phyloP scores from a whole-genome alignment of 352 stramenopile species.

The Pythium dissimile region DNA sequence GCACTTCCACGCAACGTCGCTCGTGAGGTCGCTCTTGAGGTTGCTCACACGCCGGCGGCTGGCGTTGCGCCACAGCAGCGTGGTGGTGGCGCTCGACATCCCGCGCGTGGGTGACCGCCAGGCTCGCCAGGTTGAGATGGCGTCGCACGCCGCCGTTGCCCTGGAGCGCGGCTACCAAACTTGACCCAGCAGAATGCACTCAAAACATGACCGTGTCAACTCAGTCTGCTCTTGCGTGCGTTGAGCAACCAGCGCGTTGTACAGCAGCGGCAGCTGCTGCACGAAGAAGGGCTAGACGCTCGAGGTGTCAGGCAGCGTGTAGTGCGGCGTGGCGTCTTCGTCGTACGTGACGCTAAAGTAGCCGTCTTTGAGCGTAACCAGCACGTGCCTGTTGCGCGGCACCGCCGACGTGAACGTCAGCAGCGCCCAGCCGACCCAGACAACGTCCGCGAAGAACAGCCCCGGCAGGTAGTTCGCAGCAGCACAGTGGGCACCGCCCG shows the following conservation, averaged over 20 bases:
- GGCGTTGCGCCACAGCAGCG: background rate
- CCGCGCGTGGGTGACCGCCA: background rate
- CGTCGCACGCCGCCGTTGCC: background rate
- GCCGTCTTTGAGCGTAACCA: background rate
- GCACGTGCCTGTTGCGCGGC: background rate
- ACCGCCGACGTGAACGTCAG: constrained; percentile 2
- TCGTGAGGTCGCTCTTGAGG: constrained; percentile 1
- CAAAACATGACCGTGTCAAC: no score
- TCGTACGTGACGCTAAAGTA: background rate
- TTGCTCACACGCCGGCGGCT: background rate
- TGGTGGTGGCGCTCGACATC: background rate
- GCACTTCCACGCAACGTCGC: background rate
- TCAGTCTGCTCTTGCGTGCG: no score
- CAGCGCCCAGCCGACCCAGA: background rate
- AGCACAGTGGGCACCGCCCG: no score
- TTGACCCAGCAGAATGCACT: constrained; percentile 14
- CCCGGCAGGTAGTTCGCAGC: no score
- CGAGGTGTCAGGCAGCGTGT: background rate
- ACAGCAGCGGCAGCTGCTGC: constrained; percentile 8
- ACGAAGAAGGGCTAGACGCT: background rate
- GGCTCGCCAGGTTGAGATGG: background rate
- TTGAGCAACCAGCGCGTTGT: constrained; percentile 8
- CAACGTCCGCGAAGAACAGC: constrained; percentile 1
- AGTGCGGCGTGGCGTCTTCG: background rate
- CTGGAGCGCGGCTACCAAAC: background rate